A percentile compares a stretch with the other conserved stretches of the same genome.
Conservation (phyloP, 345 rosid genomes). For the Clarkia xantiana region DNA sequence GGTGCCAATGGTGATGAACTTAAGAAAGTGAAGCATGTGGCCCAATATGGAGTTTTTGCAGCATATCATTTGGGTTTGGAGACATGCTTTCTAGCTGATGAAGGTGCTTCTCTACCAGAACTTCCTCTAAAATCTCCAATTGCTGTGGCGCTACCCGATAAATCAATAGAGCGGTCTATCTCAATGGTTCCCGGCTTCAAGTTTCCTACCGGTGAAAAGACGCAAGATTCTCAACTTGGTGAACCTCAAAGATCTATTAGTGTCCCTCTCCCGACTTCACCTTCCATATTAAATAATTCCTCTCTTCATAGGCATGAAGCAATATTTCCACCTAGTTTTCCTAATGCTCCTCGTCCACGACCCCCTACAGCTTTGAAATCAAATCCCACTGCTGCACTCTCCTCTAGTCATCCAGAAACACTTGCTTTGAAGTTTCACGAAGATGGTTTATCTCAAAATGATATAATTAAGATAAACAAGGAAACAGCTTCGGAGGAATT, state of each 20-base stretch:
- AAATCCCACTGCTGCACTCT: slow-evolving; percentile 11
- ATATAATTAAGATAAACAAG: slow-evolving; percentile 20
- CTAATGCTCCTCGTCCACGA: slow-evolving; percentile 29
- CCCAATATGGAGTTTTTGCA: slow-evolving; percentile 95
- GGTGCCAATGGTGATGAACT: slow-evolving; percentile 81
- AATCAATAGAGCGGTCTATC: slow-evolving; percentile 65
- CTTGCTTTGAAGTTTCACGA: slow-evolving; percentile 20
- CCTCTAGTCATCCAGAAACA: slow-evolving; percentile 17
- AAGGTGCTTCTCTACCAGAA: slow-evolving; percentile 91
- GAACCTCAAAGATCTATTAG: slow-evolving; percentile 44
- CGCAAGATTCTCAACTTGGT: slow-evolving; percentile 22
- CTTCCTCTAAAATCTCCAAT: slow-evolving; percentile 65
- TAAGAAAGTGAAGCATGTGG: slow-evolving; percentile 94
- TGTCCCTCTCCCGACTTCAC: slow-evolving; percentile 25
- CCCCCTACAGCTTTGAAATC: slow-evolving; percentile 15
- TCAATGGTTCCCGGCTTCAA: slow-evolving; percentile 78
- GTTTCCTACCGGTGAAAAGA: slow-evolving; percentile 37
- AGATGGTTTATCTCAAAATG: slow-evolving; percentile 14
- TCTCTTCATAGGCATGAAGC: slow-evolving; percentile 21
- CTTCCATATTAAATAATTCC: slow-evolving; percentile 18
- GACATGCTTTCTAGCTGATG: slow-evolving; percentile 97
- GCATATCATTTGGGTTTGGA: slow-evolving; percentile 93
- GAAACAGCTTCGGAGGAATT: slow-evolving; percentile 23
- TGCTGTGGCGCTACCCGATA: slow-evolving; percentile 74
- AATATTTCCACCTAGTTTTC: slow-evolving; percentile 20